Percentiles rank a stretch among this genome's conserved stretches.
These are phyloP conservation scores for Macrocystidia cucumis DNA, from an alignment of 1,284 basidiomycete genomes.

Conservation along the genomic window DNA sequence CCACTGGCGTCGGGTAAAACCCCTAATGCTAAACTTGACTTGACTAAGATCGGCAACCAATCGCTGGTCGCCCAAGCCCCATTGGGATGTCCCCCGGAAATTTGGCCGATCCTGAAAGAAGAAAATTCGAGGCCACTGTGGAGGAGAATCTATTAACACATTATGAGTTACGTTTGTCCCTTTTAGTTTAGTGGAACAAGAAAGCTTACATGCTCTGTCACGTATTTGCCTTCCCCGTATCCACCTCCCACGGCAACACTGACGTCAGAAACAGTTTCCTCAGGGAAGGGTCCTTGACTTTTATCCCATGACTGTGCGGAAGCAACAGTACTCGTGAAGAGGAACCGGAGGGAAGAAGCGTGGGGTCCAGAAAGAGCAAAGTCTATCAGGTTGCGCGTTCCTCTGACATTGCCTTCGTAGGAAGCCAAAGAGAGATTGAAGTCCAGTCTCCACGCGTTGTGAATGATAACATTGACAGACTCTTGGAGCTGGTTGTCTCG, in stretches of 20 bases:
- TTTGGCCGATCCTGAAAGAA: slow-evolving; percentile 15
- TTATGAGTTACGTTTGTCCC: not conserved
- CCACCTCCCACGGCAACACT: slow-evolving; percentile 9
- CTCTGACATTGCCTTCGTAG: slow-evolving; percentile 1
- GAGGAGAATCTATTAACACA: slow-evolving; percentile 6
- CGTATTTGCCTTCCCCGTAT: slow-evolving; percentile 13
- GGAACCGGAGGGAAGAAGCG: slow-evolving; percentile 7
- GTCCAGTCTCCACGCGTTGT: slow-evolving; percentile 21
- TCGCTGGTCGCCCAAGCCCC: slow-evolving; percentile 17
- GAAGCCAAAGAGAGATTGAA: slow-evolving; percentile 21
- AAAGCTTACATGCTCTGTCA: slow-evolving; percentile 10
- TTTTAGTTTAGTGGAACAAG: not conserved
- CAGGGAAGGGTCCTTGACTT: slow-evolving; percentile 7
- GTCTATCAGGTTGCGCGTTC: slow-evolving; percentile 6
- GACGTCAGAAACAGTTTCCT: slow-evolving; percentile 7
- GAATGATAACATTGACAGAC: slow-evolving; percentile 10
- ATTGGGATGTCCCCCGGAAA: slow-evolving; percentile 12
- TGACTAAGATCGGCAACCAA: slow-evolving; percentile 17
- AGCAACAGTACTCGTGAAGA: slow-evolving; percentile 15
- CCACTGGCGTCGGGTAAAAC: slow-evolving; percentile 9
- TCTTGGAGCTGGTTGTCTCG: not conserved
- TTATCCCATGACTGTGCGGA: slow-evolving; percentile 11
- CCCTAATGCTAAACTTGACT: slow-evolving; percentile 14
- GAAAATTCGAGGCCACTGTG: slow-evolving; percentile 5
- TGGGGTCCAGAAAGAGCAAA: slow-evolving; percentile 4